A percentile compares a stretch with the other conserved stretches of the same genome.
Evolutionary conservation across 345 rosid genomes (phyloP).

Genomic region (Murraya paniculata): DNA sequence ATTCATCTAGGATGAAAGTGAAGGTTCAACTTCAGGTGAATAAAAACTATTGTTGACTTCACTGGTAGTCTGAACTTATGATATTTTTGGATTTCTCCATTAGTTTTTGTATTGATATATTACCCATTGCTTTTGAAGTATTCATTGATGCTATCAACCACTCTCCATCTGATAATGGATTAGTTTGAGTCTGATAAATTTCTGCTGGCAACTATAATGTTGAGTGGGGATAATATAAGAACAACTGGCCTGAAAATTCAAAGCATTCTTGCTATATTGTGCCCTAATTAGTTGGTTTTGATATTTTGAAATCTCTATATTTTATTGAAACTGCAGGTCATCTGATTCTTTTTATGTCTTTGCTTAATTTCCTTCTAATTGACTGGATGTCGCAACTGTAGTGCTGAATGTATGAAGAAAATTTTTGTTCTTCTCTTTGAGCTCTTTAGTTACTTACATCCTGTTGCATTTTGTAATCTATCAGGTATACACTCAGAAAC

Average conservation of each 20-base stretch:
- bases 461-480: constrained; percentile 21
- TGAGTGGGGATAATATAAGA: too few relatives aligned
- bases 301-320: neutral
- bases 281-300: neutral
- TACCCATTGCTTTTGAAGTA: neutral
- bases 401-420: neutral
- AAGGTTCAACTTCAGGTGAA: constrained; percentile 67
- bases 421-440: neutral
- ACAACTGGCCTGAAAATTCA: neutral
- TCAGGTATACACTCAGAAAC: constrained; percentile 55
- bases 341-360: neutral
- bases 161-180: neutral
- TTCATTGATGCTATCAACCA: neutral
- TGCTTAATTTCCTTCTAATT: neutral
- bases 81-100: neutral
- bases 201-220: neutral
- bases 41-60: neutral
- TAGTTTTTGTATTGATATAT: neutral
- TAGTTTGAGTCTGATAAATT: neutral
- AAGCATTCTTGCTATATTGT: neutral
- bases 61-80: neutral
- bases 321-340: neutral
- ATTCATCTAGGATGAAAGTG: constrained; percentile 69
- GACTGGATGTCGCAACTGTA: neutral
- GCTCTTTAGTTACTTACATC: constrained; percentile 8